Percentiles rank a stretch among this genome's conserved stretches.
Conservation (phyloP, 2,329 filamentous ascomycete genomes). For the Hortaea werneckii region DNA sequence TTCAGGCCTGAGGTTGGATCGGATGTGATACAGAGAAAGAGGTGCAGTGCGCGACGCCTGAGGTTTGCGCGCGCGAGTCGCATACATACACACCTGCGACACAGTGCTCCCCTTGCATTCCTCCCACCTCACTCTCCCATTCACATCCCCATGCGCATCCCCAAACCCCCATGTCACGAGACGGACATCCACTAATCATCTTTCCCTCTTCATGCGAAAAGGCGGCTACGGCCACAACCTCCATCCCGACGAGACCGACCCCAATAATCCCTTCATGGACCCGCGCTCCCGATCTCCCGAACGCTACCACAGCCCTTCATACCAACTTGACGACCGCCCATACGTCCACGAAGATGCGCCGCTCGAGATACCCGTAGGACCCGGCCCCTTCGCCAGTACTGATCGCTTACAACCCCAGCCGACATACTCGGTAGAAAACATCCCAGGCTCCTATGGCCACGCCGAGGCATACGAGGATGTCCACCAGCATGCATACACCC, state of each 20-base stretch:
- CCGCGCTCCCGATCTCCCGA: conserved; percentile 40
- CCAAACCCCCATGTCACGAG: no score
- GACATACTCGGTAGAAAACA: conserved; percentile 65
- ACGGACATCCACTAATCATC: no score
- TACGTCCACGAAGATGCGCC: conserved; percentile 45
- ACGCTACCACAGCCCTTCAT: conserved; percentile 63
- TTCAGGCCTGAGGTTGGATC: no score
- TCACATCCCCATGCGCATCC: no score
- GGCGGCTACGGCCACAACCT: conserved; percentile 8
- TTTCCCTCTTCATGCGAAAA: not conserved
- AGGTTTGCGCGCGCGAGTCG: no score
- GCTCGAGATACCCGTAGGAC: conserved; percentile 60
- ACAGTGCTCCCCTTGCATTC: no score
- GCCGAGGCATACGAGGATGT: conserved; percentile 50
- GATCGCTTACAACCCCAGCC: conserved; percentile 77
- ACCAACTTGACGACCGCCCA: conserved; percentile 72
- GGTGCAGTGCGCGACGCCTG: no score
- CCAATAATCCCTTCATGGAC: conserved; percentile 36
- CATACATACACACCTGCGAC: no score
- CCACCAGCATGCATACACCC: conserved; percentile 33
- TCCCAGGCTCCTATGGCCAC: conserved; percentile 53
- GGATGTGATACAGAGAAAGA: no score
- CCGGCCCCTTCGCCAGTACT: conserved; percentile 46
- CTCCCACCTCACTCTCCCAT: no score
- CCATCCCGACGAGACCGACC: conserved; percentile 16